Base-by-base conservation (phyloP, 345 rosid genomes). In the Adansonia digitata region DNA sequence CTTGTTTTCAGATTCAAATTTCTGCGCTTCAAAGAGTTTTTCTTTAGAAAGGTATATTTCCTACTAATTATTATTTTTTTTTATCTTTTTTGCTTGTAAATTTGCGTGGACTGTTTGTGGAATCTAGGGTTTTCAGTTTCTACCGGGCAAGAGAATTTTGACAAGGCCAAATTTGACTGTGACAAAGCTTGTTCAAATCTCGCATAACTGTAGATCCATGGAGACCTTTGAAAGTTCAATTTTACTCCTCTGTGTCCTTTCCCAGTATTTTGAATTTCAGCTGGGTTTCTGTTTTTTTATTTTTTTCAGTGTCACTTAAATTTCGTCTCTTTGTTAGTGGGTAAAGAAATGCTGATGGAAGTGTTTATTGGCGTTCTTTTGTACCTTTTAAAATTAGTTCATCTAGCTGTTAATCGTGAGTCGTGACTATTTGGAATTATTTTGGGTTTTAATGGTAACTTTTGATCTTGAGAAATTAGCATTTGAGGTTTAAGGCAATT, bases 91-190 rank as follows among this genome's bases (percentile, higher is more conserved):
- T 11, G 6, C n/a, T 26, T 26, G 1, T 67, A 17, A n/a, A 46
- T 15, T 27, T 43, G 27, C 27, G 56, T 68, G 3, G 56, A 71
- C 52, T 5, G 12, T 34, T 29, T 26, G 46, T n/a, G 12, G 69
- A 81, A 52, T 81, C 56, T 78, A 75, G 84, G 81, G 79, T 81
- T 81, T 45, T 75, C 74, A 59, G 59, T 69, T 81, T 52, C 29
- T 24, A 18, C 46, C n/a, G 62, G 59, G 72, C 51, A 12, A 20
- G 17, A 20, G 69, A 61, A 46, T 72, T n/a, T 78, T 37, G 55
- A 78, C 69, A 29, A 43, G 13, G 43, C 22, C 22, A 75, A 39
- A 37, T 26, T 68, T 61, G 77, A 81, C 75, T 43, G 75, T 55
- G 72, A n/a, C 5, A 5, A 3, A 27, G 66, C 35, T 60, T n/a